Evolutionary conservation across 768 basidiomycete species (phyloP).

Genomic region (Russula lepida): DNA sequence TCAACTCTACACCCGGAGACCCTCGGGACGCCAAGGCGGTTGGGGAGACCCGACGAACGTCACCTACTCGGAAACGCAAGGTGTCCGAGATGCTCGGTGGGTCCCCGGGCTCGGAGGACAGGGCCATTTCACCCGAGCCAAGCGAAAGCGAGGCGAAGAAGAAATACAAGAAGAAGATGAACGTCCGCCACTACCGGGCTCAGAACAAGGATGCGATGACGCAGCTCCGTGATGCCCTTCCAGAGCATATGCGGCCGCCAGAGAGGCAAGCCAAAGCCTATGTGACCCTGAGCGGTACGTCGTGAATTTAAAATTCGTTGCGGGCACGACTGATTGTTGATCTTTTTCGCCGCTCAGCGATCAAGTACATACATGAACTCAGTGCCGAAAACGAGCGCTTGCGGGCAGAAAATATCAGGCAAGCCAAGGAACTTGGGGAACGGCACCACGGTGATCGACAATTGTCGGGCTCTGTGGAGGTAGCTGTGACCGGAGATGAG

Average conservation of each 20-base stretch:
- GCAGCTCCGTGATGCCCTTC: conserved; percentile 17
- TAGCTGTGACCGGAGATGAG: neutral
- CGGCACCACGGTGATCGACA: conserved; percentile 3
- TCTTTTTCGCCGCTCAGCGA: conserved; percentile 5
- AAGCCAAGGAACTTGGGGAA: conserved; percentile 6
- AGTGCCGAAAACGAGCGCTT: conserved; percentile 15
- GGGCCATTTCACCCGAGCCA: conserved; percentile 7
- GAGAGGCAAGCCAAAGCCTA: conserved; percentile 18
- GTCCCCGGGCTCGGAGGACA: conserved; percentile 11
- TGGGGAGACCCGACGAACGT: neutral
- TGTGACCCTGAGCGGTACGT: conserved; percentile 16
- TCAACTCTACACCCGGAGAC: conserved; percentile 10
- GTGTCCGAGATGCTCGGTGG: conserved; percentile 15
- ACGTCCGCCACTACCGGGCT: conserved; percentile 17
- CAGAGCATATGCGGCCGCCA: conserved; percentile 16
- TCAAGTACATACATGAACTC: conserved; percentile 17
- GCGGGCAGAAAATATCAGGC: conserved; percentile 12
- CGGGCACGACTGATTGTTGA: conserved; percentile 4
- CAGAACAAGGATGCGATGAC: conserved; percentile 20
- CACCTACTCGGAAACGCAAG: conserved; percentile 16
- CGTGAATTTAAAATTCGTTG: neutral
- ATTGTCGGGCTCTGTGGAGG: conserved; percentile 6
- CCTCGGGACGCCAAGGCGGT: neutral
- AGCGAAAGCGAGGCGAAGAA: conserved; percentile 19
- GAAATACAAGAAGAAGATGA: conserved; percentile 20